Evolutionary conservation across 169 alveolate species (phyloP), one percentile per base, ranked within the genome.

Genomic region (Plasmodium inui): DNA sequence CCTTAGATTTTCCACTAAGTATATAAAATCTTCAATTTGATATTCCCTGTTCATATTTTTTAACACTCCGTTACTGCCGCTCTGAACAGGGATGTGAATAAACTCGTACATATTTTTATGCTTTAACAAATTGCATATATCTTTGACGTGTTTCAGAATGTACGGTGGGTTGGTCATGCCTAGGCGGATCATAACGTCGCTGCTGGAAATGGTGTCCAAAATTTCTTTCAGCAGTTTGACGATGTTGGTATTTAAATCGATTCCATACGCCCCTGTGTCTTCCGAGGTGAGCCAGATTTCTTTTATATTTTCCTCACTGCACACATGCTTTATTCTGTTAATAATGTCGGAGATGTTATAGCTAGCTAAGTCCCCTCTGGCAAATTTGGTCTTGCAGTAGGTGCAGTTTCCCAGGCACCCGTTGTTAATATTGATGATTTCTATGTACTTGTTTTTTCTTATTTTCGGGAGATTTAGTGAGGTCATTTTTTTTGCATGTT

Each of bases 151-250:
- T 94, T 98, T 98, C 91, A 98, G 94, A 72, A 99, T 98, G 95
- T 98, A 98, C 0, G 99, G 99, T 6, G 99, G 99, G 93, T 99
- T 99, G 37, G 99, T 98, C 99, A 99, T 99, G n/a, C 99, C 99
- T 28, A 98, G 96, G 97, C 93, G 96, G 95, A 96, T 97, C 99
- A 82, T 96, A 76, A 73, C 94, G 46, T 91, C 88, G n/a, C 79
- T 46, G 74, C 92, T 26, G 22, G 93, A 94, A 14, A 98, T 86
- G 32, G 93, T 90, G 37, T 96, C 96, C 50, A 98, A 95, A 8
- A 98, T 96, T 83, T 96, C 96, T 53, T 86, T 86, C 55, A 98
- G 96, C 70, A 99, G 95, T 61, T 96, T 97, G 0, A 99, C 99
- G 17, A 99, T 95, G 95, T 98, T 97, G 73, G 99, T 98, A 32